Evolutionary conservation across 345 rosid species (phyloP).

Genomic region (Aegle marmelos): DNA sequence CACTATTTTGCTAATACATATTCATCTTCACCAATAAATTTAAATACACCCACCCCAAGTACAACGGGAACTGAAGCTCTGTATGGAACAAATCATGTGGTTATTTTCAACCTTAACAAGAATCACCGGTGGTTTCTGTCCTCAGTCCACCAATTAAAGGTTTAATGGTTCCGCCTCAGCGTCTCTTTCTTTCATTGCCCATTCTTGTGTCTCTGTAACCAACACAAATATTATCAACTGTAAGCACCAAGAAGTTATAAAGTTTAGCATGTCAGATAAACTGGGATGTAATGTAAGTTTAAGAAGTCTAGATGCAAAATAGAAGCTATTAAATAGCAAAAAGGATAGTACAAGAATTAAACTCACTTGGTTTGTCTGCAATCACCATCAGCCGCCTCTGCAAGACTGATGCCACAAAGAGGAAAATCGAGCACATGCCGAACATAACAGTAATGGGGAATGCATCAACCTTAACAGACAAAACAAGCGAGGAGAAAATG

Average conservation of each 20-base stretch:
- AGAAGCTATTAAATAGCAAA: background rate
- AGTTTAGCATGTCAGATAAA: background rate
- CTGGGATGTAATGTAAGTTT: background rate
- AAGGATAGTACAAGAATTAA: background rate
- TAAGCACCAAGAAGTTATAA: background rate
- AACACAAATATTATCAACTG: background rate
- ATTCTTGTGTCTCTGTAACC: slow-evolving; percentile 55
- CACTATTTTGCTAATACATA: slow-evolving; percentile 15
- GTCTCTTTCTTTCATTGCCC: slow-evolving; percentile 59
- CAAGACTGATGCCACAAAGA: slow-evolving; percentile 80
- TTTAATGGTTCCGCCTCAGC: slow-evolving; percentile 78
- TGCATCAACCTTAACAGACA: slow-evolving; percentile 69
- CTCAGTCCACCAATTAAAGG: slow-evolving; percentile 31
- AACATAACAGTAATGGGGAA: slow-evolving; percentile 95
- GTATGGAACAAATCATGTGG: slow-evolving; percentile 13
- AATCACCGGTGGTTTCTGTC: background rate
- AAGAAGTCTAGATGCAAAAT: background rate
- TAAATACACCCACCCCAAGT: slow-evolving; percentile 7
- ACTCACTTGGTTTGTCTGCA: slow-evolving; percentile 78
- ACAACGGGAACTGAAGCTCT: slow-evolving; percentile 2
- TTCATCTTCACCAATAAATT: slow-evolving; percentile 1
- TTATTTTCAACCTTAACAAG: slow-evolving; percentile 13
- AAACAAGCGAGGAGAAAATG: background rate
- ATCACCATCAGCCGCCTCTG: slow-evolving; percentile 82
- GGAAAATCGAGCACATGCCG: slow-evolving; percentile 97